A percentile compares a stretch with the other conserved stretches of the same genome.
Conservation (phyloP, 345 rosid genomes). For the Clausena lansium region DNA sequence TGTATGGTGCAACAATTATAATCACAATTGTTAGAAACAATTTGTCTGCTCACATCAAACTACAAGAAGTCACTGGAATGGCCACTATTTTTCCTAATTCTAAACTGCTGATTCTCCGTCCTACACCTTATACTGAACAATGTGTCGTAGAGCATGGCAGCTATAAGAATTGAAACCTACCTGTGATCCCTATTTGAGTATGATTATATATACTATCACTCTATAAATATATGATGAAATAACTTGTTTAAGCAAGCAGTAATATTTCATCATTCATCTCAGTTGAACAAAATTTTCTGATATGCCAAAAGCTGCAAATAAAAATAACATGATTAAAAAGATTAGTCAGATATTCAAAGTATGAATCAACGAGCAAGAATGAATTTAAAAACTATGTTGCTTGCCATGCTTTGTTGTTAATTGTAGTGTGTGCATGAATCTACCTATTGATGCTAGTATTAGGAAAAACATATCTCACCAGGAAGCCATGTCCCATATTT, state of each 20-base stretch:
- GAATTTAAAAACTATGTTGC: neutral
- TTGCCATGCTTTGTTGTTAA: neutral
- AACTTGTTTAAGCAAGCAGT: neutral
- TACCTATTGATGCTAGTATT: neutral
- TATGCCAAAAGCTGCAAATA: conserved; percentile 42
- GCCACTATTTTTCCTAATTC: conserved; percentile 2
- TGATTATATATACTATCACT: conserved; percentile 6
- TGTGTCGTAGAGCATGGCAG: neutral
- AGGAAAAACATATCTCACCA: conserved; percentile 34
- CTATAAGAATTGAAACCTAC: conserved; percentile 7
- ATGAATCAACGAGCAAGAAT: neutral
- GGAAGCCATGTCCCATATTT: conserved; percentile 28
- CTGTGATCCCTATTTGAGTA: conserved; percentile 2
- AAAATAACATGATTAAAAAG: too few species aligned
- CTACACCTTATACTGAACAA: neutral
- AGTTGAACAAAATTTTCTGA: conserved; percentile 20
- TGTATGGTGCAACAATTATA: neutral
- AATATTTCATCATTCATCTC: neutral
- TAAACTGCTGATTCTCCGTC: neutral
- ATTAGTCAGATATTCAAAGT: too few species aligned
- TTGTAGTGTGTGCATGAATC: neutral
- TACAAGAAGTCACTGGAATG: neutral
- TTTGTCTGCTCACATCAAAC: neutral
- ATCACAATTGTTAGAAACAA: neutral
- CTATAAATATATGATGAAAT: neutral